Conservation (phyloP, 352 stramenopile species). For the Phytophthora lateralis region DNA sequence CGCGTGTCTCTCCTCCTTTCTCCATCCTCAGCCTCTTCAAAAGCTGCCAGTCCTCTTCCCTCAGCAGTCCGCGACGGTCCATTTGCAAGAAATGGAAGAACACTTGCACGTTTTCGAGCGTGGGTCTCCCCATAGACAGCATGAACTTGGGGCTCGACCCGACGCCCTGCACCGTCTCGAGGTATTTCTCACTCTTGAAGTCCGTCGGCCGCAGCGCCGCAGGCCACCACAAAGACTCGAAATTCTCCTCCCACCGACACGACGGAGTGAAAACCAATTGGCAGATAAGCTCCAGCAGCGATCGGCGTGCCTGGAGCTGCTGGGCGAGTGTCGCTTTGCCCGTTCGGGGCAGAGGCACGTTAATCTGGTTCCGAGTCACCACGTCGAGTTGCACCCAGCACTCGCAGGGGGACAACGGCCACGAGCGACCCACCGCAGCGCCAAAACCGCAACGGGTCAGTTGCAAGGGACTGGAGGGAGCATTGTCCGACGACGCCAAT, state of each 20-base stretch:
- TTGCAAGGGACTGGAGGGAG: not conserved
- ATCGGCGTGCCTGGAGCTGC: constrained; percentile 17
- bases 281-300: constrained; percentile 26
- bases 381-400: constrained; percentile 21
- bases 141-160: constrained; percentile 9
- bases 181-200: constrained; percentile 17
- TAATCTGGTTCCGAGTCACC: constrained; percentile 4
- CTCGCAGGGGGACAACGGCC: constrained; percentile 18
- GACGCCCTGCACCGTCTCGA: constrained; percentile 17
- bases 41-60: constrained; percentile 13
- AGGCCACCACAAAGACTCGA: constrained; percentile 33
- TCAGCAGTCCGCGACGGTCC: constrained; percentile 9
- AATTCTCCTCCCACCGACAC: constrained; percentile 17
- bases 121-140: constrained; percentile 18
- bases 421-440: constrained; percentile 7
- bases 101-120: constrained; percentile 25
- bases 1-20: not conserved
- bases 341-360: not conserved
- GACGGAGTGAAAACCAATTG: constrained; percentile 20
- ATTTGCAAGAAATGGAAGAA: constrained; percentile 27
- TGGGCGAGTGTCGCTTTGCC: constrained; percentile 4
- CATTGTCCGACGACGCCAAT: not conserved
- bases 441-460: constrained; percentile 12
- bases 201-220: constrained; percentile 8
- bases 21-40: constrained; percentile 1